Conservation (phyloP, 306 rosid genomes). For the Malus orientalis region DNA sequence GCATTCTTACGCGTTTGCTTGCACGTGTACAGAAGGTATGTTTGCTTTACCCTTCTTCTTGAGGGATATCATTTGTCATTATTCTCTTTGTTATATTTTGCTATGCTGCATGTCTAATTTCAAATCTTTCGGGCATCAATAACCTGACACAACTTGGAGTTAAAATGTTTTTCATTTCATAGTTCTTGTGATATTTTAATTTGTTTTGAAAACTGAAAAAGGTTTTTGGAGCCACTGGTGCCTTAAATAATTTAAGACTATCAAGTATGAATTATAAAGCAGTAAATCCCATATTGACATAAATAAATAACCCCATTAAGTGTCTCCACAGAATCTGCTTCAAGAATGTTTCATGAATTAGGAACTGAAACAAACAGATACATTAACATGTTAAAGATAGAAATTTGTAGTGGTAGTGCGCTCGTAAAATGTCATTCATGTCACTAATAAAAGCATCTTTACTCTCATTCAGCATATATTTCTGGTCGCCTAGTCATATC, state of each 20-base stretch:
- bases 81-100: not conserved
- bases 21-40: conserved; percentile 93
- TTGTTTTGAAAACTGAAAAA: not conserved
- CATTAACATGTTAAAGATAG: not conserved
- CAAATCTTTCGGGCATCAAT: not conserved
- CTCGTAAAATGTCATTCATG: not conserved
- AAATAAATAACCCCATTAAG: not conserved
- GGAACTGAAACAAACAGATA: not conserved
- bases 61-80: not conserved
- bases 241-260: not conserved
- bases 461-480: not conserved
- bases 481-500: not conserved
- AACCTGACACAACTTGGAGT: not conserved
- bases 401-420: not conserved
- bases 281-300: not conserved
- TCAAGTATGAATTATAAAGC: not conserved
- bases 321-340: not conserved
- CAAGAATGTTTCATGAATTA: not conserved
- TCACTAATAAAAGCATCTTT: not conserved
- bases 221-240: too few species aligned
- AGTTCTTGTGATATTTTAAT: not conserved
- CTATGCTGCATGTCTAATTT: not conserved
- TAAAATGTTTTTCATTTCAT: not conserved
- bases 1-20: conserved; percentile 87
- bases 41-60: not conserved